A percentile compares a stretch with the other conserved stretches of the same genome.
phyloP scores from a whole-genome alignment of 176 grass and related monocot species.

The Paspalum notatum region DNA sequence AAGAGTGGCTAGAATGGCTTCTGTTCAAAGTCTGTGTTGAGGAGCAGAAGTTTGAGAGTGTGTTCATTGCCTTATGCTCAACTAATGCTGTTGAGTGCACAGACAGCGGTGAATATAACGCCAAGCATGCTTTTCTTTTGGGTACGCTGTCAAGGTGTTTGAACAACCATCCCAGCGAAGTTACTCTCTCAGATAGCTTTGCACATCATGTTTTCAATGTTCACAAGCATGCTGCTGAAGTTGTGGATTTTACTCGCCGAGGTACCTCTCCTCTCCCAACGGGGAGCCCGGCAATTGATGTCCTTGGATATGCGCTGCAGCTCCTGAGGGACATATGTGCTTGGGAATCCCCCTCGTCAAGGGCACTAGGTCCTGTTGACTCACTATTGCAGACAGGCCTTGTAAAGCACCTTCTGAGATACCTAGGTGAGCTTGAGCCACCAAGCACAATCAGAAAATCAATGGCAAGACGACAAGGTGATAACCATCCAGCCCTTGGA shows the following conservation, averaged over 20 bases:
- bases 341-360: slow-evolving; percentile 61
- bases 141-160: slow-evolving; percentile 72
- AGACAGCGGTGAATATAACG: slow-evolving; percentile 32
- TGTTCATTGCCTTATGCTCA: slow-evolving; percentile 64
- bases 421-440: slow-evolving; percentile 75
- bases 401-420: slow-evolving; percentile 59
- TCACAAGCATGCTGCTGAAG: slow-evolving; percentile 54
- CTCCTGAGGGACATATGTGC: slow-evolving; percentile 88
- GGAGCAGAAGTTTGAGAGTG: slow-evolving; percentile 55
- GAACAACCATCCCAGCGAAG: slow-evolving; percentile 71
- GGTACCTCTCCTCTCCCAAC: slow-evolving; percentile 62
- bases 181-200: slow-evolving; percentile 54
- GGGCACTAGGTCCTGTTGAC: slow-evolving; percentile 43
- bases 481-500: slow-evolving; percentile 32
- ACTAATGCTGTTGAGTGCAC: slow-evolving; percentile 31
- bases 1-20: slow-evolving; percentile 94
- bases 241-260: slow-evolving; percentile 63
- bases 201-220: slow-evolving; percentile 63
- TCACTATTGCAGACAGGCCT: slow-evolving; percentile 65
- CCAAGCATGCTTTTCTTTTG: slow-evolving; percentile 72
- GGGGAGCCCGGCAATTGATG: slow-evolving; percentile 58
- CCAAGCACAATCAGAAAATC: slow-evolving; percentile 84
- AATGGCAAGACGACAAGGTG: slow-evolving; percentile 46
- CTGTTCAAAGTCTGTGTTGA: slow-evolving; percentile 87
- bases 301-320: slow-evolving; percentile 74